Evolutionary conservation across 495 filamentous ascomycete genomes (phyloP).

Genomic region (Penicillium soppii): DNA sequence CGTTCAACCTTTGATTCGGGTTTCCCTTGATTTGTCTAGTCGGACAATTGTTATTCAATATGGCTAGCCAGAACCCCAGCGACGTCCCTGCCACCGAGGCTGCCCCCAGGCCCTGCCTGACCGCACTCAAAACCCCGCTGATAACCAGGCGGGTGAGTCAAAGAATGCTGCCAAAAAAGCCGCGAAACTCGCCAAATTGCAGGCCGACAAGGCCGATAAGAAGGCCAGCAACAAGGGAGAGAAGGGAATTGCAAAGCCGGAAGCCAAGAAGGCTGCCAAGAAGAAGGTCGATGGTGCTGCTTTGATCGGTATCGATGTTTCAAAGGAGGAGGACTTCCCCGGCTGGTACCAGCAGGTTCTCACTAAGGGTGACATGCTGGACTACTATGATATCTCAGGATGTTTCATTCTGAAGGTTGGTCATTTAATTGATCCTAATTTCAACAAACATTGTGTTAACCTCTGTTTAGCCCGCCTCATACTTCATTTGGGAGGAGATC

Average conservation of each 20-base stretch:
- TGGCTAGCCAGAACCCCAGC: slow-evolving; percentile 40
- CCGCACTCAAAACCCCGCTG: slow-evolving; percentile 43
- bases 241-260: slow-evolving; percentile 1
- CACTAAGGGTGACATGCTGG: slow-evolving; percentile 91
- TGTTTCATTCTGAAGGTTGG: slow-evolving; percentile 87
- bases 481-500: slow-evolving; percentile 91
- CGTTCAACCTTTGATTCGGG: slow-evolving; percentile 16
- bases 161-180: slow-evolving; percentile 76
- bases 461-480: slow-evolving; percentile 68
- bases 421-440: slow-evolving; percentile 1
- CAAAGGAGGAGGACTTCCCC: slow-evolving; percentile 84
- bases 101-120: slow-evolving; percentile 39
- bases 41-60: slow-evolving; percentile 27
- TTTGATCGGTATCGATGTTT: slow-evolving; percentile 81
- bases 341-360: slow-evolving; percentile 96
- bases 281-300: slow-evolving; percentile 61
- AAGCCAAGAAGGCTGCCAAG: slow-evolving; percentile 28
- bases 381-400: slow-evolving; percentile 90
- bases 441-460: slow-evolving; percentile 3
- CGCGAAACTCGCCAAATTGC: slow-evolving; percentile 63
- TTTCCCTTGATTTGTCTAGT: slow-evolving; percentile 16
- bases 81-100: slow-evolving; percentile 24
- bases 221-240: slow-evolving; percentile 58
- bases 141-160: slow-evolving; percentile 50
- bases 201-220: slow-evolving; percentile 60